A percentile compares a stretch with the other conserved stretches of the same genome.
Conservation (phyloP, 2,329 filamentous ascomycete species). For the Pseudocercospora fijiensis region DNA sequence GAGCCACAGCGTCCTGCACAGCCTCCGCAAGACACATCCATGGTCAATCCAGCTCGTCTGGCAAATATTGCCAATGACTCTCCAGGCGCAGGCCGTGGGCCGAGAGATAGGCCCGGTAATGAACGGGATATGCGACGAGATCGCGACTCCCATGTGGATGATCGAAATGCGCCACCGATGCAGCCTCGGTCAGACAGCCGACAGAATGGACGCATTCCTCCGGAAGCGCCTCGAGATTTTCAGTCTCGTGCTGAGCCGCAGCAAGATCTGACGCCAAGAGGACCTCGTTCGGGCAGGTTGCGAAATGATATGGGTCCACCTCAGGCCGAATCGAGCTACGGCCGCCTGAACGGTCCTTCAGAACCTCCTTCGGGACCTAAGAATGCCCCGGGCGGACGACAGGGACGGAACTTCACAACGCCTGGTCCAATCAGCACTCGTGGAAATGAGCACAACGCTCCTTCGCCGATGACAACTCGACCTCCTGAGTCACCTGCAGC, state of each 20-base stretch:
- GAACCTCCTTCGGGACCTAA: conserved; percentile 58
- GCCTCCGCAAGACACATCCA: conserved; percentile 16
- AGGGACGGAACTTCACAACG: conserved; percentile 43
- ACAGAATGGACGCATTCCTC: conserved; percentile 37
- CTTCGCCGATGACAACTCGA: conserved; percentile 30
- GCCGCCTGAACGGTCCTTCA: conserved; percentile 48
- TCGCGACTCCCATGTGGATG: conserved; percentile 26
- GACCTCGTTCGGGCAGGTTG: conserved; percentile 55
- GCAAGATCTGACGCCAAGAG: conserved; percentile 51
- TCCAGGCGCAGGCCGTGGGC: conserved; percentile 11
- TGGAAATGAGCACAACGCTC: conserved; percentile 21
- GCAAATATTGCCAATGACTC: conserved; percentile 41
- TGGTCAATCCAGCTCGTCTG: conserved; percentile 47
- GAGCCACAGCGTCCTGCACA: conserved; percentile 17
- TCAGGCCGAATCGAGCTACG: conserved; percentile 50
- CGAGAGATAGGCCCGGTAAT: conserved; percentile 22
- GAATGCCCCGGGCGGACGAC: conserved; percentile 40
- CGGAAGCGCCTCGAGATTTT: conserved; percentile 28
- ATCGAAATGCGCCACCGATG: conserved; percentile 35
- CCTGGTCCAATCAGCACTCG: conserved; percentile 30
- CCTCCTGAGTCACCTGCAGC: conserved; percentile 28
- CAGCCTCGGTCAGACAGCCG: conserved; percentile 25
- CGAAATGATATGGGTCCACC: conserved; percentile 39
- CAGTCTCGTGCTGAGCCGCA: conserved; percentile 29
- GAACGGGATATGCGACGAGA: conserved; percentile 32